Base-by-base conservation (phyloP, 202 grass and related monocot species). In the Setaria italica region DNA sequence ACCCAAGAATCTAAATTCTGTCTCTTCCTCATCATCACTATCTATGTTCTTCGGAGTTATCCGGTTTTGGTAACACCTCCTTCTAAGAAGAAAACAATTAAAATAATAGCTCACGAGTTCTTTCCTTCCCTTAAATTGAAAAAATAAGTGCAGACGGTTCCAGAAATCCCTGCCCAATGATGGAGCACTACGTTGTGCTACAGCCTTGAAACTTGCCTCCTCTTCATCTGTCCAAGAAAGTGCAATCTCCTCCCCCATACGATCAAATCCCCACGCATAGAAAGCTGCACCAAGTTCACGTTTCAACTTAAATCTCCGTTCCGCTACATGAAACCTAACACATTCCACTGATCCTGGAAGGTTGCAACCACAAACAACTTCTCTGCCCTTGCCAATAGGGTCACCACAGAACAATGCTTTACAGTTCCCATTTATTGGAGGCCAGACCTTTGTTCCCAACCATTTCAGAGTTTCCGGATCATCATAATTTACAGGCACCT, bases 51-150 rank as follows among this genome's bases (percentile, higher is more conserved):
- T 84, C 72, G 90, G 90, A 63, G 88, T 84, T 21, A 90, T 81
- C 70, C 87, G 86, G 79, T 97, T 97, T 57, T 97, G 95, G 25
- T 93, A 93, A 77, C 88, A 89, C 80, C 92, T 82, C 66, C 95
- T 47, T 50, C 88, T 88, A 84, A 94, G 82, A 30, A 97, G 62
- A 94, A 94, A 97, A 76, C 92, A 92, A 83, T 94, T 94, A 79
- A 92, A 95, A 87, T 97, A 97, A 82, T 97, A 97, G 88, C 89
- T 94, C 60, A 94, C 87, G 54, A 95, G 85, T 74, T 79, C 88
- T 76, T 88, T 91, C 85, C 85, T 80, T 53, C 85, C 49, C 59
- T 88, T 97, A 11, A 34, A 84, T 60, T 69, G 80, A 71, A 97
- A 90, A 54, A 75, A 80, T 30, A 55, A 49, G 30, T 56, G 55